Evolutionary conservation across 2,329 filamentous ascomycete genomes (phyloP), one percentile per base, ranked within the genome.

Genomic region (Fusarium torulosum): DNA sequence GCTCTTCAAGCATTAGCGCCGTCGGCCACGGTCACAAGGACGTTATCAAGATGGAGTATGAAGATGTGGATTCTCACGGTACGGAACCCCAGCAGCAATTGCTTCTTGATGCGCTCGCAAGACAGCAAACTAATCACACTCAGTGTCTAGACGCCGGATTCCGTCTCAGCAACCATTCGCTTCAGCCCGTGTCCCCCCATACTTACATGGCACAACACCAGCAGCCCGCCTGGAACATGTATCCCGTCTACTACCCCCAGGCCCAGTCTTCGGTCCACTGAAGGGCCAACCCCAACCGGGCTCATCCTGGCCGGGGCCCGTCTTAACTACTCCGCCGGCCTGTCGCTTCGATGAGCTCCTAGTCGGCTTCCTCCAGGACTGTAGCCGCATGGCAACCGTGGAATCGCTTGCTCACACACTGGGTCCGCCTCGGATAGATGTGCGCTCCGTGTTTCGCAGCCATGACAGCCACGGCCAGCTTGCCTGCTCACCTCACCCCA

Each of bases 31-130:
- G 76, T 51, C 77, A 79, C 65, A 78, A 78, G 68, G 75, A 79
- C 17, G 74, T 79, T 52, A 74, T 79, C 65, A 81, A 81, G 75
- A 75, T 79, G 60, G 78, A 81, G 59, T 81, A 77, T 46, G 79
- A 81, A 20, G 79, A 81, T 43, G 70, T 77, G 49, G 76, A 76
- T 33, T 67, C 66, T 57, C 73, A 75, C 63, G 75, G 74, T 76
- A 75, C 53, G 74, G 57, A 54, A 42, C 29, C 45, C 61, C 49
- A 54, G 38, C 38, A 45, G 17, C 47, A 40, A 27, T 20, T 42
- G 53, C 46, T 51, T 21, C 38, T 14, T 21, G 33, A 17, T 44
- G 31, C 27, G 31, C 29, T 46, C 19, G 25, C 49, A 42, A 41
- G 47, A 49, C 49, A 67, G 42, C 71, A 74, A 67, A 69, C 73